These are phyloP conservation scores for Retiboletus flavoniger DNA, from an alignment of 1,284 basidiomycete species.

Conservation along the genomic window DNA sequence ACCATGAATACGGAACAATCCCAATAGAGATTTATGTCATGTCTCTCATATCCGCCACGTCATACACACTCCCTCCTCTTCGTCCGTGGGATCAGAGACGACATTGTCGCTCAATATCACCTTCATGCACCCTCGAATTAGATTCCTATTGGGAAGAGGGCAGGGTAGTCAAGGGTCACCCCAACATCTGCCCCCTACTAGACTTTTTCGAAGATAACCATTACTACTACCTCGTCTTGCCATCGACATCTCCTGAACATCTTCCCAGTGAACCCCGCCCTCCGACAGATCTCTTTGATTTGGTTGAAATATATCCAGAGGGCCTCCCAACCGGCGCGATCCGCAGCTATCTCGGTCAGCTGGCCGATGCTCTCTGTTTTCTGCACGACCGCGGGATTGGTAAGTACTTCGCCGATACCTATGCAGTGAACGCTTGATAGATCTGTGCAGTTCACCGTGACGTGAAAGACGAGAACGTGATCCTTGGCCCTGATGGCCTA, in stretches of 20 bases:
- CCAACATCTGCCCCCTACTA: conserved; percentile 89
- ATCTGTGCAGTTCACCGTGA: conserved; percentile 83
- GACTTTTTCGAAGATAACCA: conserved; percentile 99
- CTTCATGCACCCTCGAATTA: conserved; percentile 9
- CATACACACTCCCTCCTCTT: conserved; percentile 67
- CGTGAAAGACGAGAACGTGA: conserved; percentile 98
- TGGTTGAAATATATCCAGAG: conserved; percentile 86
- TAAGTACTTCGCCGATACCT: conserved; percentile 35
- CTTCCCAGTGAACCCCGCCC: conserved; percentile 50
- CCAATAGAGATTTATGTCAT: conserved; percentile 99
- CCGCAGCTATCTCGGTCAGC: conserved; percentile 88
- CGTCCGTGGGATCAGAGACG: conserved; percentile 81
- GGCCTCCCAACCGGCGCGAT: conserved; percentile 79
- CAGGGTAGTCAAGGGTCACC: conserved; percentile 75
- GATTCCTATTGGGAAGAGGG: conserved; percentile 64
- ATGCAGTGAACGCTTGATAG: conserved; percentile 9
- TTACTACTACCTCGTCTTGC: conserved; percentile 90
- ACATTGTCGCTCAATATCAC: conserved; percentile 9
- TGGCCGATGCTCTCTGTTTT: conserved; percentile 90
- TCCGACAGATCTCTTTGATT: conserved; percentile 88
- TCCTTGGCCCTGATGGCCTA: conserved; percentile 67
- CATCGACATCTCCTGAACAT: conserved; percentile 64
- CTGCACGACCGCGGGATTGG: conserved; percentile 89
- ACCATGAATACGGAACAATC: conserved; percentile 92
- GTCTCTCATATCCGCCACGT: conserved; percentile 80